These are phyloP conservation scores for Sicyos edulis DNA, from an alignment of 306 rosid species.

Conservation along the genomic window DNA sequence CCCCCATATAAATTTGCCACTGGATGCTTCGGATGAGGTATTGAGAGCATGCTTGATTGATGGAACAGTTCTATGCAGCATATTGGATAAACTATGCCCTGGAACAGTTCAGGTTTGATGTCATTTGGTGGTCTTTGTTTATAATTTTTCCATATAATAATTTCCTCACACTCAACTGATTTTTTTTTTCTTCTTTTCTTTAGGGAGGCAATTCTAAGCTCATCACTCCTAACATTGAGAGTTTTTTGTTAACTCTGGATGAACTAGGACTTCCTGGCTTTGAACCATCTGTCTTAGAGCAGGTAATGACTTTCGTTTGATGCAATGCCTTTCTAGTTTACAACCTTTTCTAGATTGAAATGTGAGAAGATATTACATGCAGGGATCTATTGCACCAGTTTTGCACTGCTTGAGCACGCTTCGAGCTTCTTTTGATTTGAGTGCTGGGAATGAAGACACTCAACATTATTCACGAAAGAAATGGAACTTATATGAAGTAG, in stretches of 20 bases:
- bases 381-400: constrained; percentile 84
- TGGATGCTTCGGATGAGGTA: constrained; percentile 70
- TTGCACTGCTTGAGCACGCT: constrained; percentile 74
- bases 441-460: constrained; percentile 41
- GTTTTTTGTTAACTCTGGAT: constrained; percentile 67
- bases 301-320: constrained; percentile 47
- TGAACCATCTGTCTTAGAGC: constrained; percentile 63
- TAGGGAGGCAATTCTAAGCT: constrained; percentile 55
- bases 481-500: constrained; percentile 51
- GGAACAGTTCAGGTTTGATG: constrained; percentile 54
- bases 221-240: constrained; percentile 33
- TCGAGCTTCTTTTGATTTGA: constrained; percentile 58
- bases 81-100: constrained; percentile 63
- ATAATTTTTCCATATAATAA: constrained; percentile 9
- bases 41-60: constrained; percentile 60
- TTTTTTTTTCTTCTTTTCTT: constrained; percentile 19
- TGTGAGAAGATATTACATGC: constrained; percentile 36
- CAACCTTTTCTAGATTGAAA: constrained; percentile 6
- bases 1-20: constrained; percentile 61
- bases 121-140: constrained; percentile 16
- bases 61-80: constrained; percentile 69
- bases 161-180: neutral
- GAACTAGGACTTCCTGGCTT: constrained; percentile 76
- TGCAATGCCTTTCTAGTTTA: neutral
- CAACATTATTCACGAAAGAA: constrained; percentile 53